Percentiles rank a stretch among this genome's conserved stretches.
phyloP scores from a whole-genome alignment of 306 rosid genomes.

The Medicago ruthenica region DNA sequence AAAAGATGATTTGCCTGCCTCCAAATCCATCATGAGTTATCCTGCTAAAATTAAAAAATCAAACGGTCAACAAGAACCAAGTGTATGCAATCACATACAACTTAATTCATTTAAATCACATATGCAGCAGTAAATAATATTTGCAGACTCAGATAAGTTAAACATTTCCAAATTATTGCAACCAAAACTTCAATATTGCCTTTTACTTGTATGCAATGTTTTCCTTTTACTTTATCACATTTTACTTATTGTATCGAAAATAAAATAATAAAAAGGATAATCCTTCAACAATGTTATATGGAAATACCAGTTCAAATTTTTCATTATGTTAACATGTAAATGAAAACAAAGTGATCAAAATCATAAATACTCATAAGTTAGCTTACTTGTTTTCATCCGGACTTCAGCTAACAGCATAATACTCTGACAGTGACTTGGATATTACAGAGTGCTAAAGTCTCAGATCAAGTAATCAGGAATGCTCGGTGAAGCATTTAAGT shows the following conservation, averaged over 20 bases:
- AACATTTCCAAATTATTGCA: not conserved
- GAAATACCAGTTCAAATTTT: not conserved
- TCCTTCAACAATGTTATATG: not conserved
- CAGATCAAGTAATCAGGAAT: not conserved
- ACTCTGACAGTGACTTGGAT: not conserved
- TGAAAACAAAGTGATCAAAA: constrained; percentile 3
- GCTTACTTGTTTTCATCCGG: constrained; percentile 80
- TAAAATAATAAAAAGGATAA: not conserved
- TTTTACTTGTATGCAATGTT: too few species aligned
- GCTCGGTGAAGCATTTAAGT: not conserved
- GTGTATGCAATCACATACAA: not conserved
- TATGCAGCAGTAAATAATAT: not conserved
- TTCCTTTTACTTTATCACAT: not conserved
- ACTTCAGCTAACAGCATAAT: constrained; percentile 62
- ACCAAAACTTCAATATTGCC: not conserved
- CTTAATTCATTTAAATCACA: not conserved
- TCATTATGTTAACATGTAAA: not conserved
- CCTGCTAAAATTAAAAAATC: too few species aligned
- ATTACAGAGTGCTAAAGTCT: constrained; percentile 56
- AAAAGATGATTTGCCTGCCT: too few species aligned
- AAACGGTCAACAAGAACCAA: too few species aligned
- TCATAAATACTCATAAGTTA: not conserved
- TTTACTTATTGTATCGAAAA: not conserved
- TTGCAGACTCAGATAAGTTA: not conserved
- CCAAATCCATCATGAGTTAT: too few species aligned